These are phyloP conservation scores for Citrus maxima DNA, from an alignment of 345 rosid species.

Conservation along the genomic window DNA sequence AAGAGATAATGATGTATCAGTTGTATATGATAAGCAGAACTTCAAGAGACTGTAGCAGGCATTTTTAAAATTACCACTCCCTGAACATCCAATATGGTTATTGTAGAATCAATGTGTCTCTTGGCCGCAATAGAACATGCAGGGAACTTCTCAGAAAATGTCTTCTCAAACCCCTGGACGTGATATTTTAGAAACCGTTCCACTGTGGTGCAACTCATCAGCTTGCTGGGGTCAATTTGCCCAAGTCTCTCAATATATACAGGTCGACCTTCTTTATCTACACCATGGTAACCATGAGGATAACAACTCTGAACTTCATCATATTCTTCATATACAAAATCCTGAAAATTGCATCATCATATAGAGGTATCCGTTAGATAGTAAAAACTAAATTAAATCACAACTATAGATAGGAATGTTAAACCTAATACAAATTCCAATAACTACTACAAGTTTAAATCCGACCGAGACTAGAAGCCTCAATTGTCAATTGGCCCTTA, in stretches of 20 bases:
- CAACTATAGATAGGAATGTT: background rate
- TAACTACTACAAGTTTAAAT: constrained; percentile 2
- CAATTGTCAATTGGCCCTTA: background rate
- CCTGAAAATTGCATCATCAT: constrained; percentile 42
- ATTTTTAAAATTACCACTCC: constrained; percentile 60
- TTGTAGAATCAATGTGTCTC: constrained; percentile 71
- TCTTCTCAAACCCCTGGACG: constrained; percentile 86
- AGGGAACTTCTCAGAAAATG: constrained; percentile 85
- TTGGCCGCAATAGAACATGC: constrained; percentile 85
- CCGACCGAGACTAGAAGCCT: background rate
- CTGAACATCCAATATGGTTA: constrained; percentile 80
- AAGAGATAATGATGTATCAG: background rate
- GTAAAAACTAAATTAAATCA: background rate
- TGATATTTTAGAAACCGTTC: constrained; percentile 91
- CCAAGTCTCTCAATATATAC: constrained; percentile 86
- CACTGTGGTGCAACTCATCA: constrained; percentile 77
- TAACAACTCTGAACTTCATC: constrained; percentile 75
- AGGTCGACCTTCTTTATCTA: constrained; percentile 86
- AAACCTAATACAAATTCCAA: constrained; percentile 1
- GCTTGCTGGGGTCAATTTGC: constrained; percentile 68
- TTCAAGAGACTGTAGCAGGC: constrained; percentile 8
- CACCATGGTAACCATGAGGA: constrained; percentile 98
- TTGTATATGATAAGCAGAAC: background rate
- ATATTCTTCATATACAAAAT: constrained; percentile 78
- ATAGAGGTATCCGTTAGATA: constrained; percentile 4